Evolutionary conservation across 2,329 filamentous ascomycete genomes (phyloP), one percentile per base, ranked within the genome.

Genomic region (Paecilomyces fulvus): DNA sequence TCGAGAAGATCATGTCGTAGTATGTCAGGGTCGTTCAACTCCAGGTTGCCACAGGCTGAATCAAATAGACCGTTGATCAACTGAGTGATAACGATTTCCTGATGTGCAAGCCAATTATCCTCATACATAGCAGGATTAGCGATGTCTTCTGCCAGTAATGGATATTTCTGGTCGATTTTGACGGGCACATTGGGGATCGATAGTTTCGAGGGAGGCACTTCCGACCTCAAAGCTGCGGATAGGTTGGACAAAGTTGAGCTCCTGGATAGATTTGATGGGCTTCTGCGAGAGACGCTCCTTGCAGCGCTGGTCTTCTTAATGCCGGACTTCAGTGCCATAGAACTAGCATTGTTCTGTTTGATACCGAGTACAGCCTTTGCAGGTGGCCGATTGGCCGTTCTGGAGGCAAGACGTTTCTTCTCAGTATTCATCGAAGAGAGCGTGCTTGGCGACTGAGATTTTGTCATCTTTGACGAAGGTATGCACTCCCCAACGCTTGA

Each of bases 41-140:
- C 51, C 30, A 52, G 30, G 5, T 59, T 57, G 2, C 59, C 54
- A 53, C 58, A 57, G 0, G 71, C 67, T 3, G 73, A 66, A 33
- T 77, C 68, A 61, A 84, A 82, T 51, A 85, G 69, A 12, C 73
- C 73, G 65, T 86, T 87, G 51, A 83, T 67, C 6, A 86, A 71
- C 63, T 85, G 83, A 0, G 82, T 82, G 49, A 86, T 78, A 37
- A 81, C 79, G 21, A 80, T 72, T 64, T 86, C 83, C 63, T 86
- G 83, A 58, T 85, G 79, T 11, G 73, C 75, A 37, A 86, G 78
- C 83, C 83, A 86, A 56, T 79, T 75, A 50, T 85, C 82, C 63
- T 86, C 83, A 65, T 85, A 85, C 60, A 86, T 73, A 54, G 79
- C 75, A n/a, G 82, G 76, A 51, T 79, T 78, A 2, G 73, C 70